Conservation (phyloP, 345 rosid species). For the Cardamine occulta region DNA sequence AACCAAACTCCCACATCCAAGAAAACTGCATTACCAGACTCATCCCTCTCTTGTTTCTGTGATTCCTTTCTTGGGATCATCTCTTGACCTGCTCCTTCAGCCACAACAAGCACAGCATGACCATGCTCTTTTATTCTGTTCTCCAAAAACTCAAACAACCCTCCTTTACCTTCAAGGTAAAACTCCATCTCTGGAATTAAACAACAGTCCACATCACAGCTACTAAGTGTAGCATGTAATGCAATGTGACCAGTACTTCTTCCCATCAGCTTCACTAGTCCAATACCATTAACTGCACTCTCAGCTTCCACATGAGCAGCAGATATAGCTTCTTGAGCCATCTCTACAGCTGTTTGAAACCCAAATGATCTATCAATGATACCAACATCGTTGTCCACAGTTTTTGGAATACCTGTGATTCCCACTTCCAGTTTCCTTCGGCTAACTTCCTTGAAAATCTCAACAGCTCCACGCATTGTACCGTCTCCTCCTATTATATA, state of each 20-base stretch:
- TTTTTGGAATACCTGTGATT: slow-evolving; percentile 75
- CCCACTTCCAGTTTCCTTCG: slow-evolving; percentile 57
- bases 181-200: slow-evolving; percentile 77
- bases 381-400: slow-evolving; percentile 89
- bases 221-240: slow-evolving; percentile 82
- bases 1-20: slow-evolving; percentile 85
- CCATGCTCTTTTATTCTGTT: slow-evolving; percentile 56
- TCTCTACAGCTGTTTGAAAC: slow-evolving; percentile 90
- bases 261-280: slow-evolving; percentile 91
- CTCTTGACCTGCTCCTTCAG: slow-evolving; percentile 94
- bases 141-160: slow-evolving; percentile 73
- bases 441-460: slow-evolving; percentile 60
- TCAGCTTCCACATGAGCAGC: slow-evolving; percentile 93
- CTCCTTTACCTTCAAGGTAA: slow-evolving; percentile 76
- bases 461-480: slow-evolving; percentile 81
- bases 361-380: slow-evolving; percentile 90
- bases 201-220: slow-evolving; percentile 94
- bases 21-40: slow-evolving; percentile 79
- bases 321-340: slow-evolving; percentile 82
- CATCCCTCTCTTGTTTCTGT: slow-evolving; percentile 77
- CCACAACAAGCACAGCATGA: slow-evolving; percentile 83
- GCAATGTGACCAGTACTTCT: slow-evolving; percentile 94
- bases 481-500: slow-evolving; percentile 92
- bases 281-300: slow-evolving; percentile 91
- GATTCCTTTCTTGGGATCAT: slow-evolving; percentile 68